A percentile compares a stretch with the other conserved stretches of the same genome.
phyloP scores from a whole-genome alignment of 129 eudicot genomes.

The Artemisia argyi region DNA sequence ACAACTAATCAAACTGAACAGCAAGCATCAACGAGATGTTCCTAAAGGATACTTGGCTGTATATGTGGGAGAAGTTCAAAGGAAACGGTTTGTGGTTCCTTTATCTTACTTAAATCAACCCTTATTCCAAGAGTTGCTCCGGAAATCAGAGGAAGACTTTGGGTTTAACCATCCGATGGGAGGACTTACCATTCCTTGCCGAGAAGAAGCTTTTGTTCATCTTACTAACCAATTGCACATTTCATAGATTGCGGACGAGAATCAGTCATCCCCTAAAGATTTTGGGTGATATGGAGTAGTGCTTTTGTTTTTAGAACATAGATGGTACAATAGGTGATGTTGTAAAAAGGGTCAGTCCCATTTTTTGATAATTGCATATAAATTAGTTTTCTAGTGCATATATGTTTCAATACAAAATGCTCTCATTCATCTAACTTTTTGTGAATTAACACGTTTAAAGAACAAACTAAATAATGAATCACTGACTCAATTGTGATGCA shows the following conservation, averaged over 20 bases:
- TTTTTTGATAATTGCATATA: neutral
- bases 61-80: conserved; percentile 46
- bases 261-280: conserved; percentile 14
- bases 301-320: neutral
- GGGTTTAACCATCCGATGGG: conserved; percentile 47
- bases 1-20: conserved; percentile 33
- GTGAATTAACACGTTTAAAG: neutral
- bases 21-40: conserved; percentile 32
- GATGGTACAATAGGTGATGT: neutral
- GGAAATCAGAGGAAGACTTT: conserved; percentile 46
- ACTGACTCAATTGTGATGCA: too few species aligned
- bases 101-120: conserved; percentile 47
- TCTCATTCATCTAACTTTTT: too few species aligned
- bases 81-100: conserved; percentile 44
- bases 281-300: neutral
- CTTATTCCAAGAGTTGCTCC: conserved; percentile 42
- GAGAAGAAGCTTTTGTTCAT: conserved; percentile 33
- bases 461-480: too few species aligned
- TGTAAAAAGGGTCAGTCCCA: conserved; percentile 3
- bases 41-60: conserved; percentile 58
- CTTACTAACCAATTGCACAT: conserved; percentile 22
- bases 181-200: conserved; percentile 50
- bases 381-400: neutral
- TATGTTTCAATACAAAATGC: neutral
- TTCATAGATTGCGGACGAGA: neutral